Evolutionary conservation across 257 asterid genomes (phyloP).

Genomic region (Salvia miltiorrhiza): DNA sequence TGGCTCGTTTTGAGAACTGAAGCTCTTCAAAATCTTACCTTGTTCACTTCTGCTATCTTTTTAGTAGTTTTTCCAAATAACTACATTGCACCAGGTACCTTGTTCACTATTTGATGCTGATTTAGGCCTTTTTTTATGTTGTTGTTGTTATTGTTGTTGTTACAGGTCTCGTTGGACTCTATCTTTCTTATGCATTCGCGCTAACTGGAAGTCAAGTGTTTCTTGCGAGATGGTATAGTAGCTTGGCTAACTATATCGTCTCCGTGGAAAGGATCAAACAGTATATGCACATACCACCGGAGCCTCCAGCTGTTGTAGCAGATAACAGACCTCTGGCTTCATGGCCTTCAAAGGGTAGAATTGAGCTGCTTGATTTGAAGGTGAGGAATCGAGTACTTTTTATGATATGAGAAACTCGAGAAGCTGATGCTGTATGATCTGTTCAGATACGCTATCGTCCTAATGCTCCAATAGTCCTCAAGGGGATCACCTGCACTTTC

Average conservation of each 20-base stretch:
- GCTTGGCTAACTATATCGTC: slow-evolving; percentile 52
- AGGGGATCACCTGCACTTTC: slow-evolving; percentile 73
- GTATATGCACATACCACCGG: slow-evolving; percentile 62
- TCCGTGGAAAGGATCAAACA: slow-evolving; percentile 79
- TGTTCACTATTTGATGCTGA: too few species aligned
- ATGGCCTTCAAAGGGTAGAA: slow-evolving; percentile 71
- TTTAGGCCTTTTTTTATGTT: too few species aligned
- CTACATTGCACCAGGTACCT: slow-evolving; percentile 52
- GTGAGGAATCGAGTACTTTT: slow-evolving; percentile 32
- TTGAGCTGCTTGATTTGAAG: slow-evolving; percentile 58
- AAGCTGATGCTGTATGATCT: neutral
- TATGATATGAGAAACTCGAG: neutral
- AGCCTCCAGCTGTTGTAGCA: slow-evolving; percentile 60
- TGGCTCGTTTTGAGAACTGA: slow-evolving; percentile 78
- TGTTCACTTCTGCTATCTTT: slow-evolving; percentile 56
- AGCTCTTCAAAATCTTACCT: slow-evolving; percentile 61
- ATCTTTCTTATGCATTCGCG: slow-evolving; percentile 68
- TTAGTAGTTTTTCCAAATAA: slow-evolving; percentile 47
- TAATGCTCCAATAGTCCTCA: slow-evolving; percentile 69
- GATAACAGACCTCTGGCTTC: slow-evolving; percentile 50
- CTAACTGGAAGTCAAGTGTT: slow-evolving; percentile 56
- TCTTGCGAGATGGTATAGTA: slow-evolving; percentile 58
- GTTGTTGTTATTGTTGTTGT: too few species aligned
- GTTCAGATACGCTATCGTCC: slow-evolving; percentile 70
- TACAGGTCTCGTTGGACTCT: slow-evolving; percentile 80